A percentile compares a stretch with the other conserved stretches of the same genome.
These are phyloP conservation scores for Erodium chrysanthum DNA, from an alignment of 441 rosid genomes.

Conservation along the genomic window DNA sequence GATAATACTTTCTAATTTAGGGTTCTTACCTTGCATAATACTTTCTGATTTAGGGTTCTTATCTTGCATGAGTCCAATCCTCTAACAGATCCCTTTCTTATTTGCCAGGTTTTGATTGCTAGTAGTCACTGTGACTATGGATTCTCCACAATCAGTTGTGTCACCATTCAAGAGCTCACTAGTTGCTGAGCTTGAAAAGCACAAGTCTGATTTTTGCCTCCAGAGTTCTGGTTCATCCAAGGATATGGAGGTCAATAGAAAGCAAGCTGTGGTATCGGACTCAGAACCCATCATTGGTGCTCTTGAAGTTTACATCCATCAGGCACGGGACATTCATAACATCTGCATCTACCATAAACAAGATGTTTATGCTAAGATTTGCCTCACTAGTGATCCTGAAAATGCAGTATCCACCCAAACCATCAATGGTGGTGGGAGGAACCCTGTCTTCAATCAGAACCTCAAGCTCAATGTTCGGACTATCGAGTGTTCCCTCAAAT, in stretches of 20 bases:
- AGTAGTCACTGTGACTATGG: constrained; percentile 44
- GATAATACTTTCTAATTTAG: constrained; percentile 3
- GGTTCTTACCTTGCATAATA: constrained; percentile 7
- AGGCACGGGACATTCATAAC: constrained; percentile 97
- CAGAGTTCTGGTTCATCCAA: constrained; percentile 27
- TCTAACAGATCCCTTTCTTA: constrained; percentile 15
- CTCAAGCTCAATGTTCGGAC: constrained; percentile 51
- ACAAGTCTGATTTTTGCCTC: constrained; percentile 32
- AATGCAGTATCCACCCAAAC: constrained; percentile 65
- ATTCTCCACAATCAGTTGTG: constrained; percentile 91
- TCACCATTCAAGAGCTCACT: constrained; percentile 59
- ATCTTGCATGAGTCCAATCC: background rate
- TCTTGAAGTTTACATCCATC: constrained; percentile 68
- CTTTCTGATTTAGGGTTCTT: constrained; percentile 8
- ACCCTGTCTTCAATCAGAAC: constrained; percentile 78
- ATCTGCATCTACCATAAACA: constrained; percentile 99
- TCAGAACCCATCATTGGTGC: constrained; percentile 41
- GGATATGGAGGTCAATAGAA: constrained; percentile 32
- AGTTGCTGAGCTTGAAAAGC: constrained; percentile 47
- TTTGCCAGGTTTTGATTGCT: constrained; percentile 29
- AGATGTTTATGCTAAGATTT: constrained; percentile 95
- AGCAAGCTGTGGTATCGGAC: constrained; percentile 24
- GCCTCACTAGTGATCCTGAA: constrained; percentile 76
- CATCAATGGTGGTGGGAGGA: constrained; percentile 96
- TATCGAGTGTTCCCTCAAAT: constrained; percentile 67